Evolutionary conservation across 2,329 filamentous ascomycete species (phyloP).

Genomic region (Pyrenochaeta sp.): DNA sequence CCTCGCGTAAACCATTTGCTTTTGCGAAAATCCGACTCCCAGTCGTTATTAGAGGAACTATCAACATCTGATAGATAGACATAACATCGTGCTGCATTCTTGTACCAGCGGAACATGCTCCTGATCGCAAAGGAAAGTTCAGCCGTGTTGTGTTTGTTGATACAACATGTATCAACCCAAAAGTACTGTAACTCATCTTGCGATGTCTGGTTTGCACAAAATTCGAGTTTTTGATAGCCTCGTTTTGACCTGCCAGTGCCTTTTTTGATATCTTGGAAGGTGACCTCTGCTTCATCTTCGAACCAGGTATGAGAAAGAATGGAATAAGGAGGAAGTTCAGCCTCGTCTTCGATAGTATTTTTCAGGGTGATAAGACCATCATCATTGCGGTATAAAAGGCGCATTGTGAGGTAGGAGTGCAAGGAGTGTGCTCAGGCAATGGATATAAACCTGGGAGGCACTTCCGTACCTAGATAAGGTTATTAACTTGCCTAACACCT

Average conservation of each 20-base stretch:
- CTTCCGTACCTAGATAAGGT: no score
- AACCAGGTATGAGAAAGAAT: slow-evolving; percentile 10
- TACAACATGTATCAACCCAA: slow-evolving; percentile 9
- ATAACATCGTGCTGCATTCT: slow-evolving; percentile 2
- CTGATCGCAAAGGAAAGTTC: slow-evolving; percentile 1
- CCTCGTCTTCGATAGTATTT: no score
- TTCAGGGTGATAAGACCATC: no score
- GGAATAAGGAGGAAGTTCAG: slow-evolving; percentile 1
- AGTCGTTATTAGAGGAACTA: neutral
- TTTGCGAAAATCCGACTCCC: neutral
- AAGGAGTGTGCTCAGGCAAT: no score
- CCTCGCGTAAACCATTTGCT: neutral
- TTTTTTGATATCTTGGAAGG: neutral
- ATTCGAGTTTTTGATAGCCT: slow-evolving; percentile 2
- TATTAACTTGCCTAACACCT: no score
- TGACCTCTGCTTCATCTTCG: neutral
- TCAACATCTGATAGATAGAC: neutral
- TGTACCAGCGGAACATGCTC: slow-evolving; percentile 8
- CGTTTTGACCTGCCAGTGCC: neutral
- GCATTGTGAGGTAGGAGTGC: no score
- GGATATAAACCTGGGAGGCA: no score
- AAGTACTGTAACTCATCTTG: neutral
- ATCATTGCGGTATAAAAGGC: no score
- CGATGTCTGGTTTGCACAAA: slow-evolving; percentile 1
- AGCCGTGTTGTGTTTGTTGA: slow-evolving; percentile 1